Conservation (phyloP, 2,329 filamentous ascomycete species). For the Aschersonia sp. region DNA sequence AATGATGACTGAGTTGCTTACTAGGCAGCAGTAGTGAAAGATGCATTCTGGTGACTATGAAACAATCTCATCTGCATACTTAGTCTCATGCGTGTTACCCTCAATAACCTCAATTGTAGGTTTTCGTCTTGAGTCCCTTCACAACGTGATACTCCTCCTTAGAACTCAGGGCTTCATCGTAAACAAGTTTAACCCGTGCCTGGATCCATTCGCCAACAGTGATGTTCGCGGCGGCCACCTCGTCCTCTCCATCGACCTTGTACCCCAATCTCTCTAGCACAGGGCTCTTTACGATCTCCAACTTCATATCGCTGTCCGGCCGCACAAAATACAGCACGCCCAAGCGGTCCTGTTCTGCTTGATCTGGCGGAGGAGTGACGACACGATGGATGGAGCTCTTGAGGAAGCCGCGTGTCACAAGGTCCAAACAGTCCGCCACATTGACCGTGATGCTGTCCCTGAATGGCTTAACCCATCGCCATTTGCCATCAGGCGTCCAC, state of each 20-base stretch:
- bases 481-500: neutral
- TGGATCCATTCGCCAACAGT: neutral
- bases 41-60: neutral
- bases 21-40: neutral
- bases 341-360: slow-evolving; percentile 27
- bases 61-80: neutral
- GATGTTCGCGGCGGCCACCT: neutral
- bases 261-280: slow-evolving; percentile 17
- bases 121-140: neutral
- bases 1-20: neutral
- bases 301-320: slow-evolving; percentile 18
- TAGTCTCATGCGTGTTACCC: neutral
- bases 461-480: slow-evolving; percentile 25
- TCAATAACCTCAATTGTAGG: neutral
- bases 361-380: slow-evolving; percentile 26
- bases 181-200: neutral
- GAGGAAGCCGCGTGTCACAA: slow-evolving; percentile 29
- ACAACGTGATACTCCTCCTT: neutral
- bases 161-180: neutral
- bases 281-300: slow-evolving; percentile 15
- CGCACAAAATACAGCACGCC: slow-evolving; percentile 29
- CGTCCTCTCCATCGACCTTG: neutral
- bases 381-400: slow-evolving; percentile 30
- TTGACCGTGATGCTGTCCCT: slow-evolving; percentile 37
- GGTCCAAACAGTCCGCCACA: slow-evolving; percentile 32